Base-by-base conservation (phyloP, 2,329 filamentous ascomycete species). In the Diaporthe batatas region DNA sequence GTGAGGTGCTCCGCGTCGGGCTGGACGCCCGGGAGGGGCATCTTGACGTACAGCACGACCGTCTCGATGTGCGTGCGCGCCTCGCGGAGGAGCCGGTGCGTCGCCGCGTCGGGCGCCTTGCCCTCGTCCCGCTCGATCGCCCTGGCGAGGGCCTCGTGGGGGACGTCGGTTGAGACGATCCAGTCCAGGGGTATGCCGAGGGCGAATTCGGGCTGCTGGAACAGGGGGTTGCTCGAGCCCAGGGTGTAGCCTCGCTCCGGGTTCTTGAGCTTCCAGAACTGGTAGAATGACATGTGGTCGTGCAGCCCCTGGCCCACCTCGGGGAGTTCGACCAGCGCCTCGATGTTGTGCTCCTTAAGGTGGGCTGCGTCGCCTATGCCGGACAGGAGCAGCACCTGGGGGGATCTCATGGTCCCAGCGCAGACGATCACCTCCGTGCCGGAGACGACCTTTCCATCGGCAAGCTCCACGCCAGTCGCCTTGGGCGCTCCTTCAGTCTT, bases 221-320 rank as follows among this genome's bases (percentile, higher is more conserved):
- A 75, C 1, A 78, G 32, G 10, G 77, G 73, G 47, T 77, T 77
- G 25, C 3, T n/a, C 11, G 77, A 79, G 44, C 77, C 77, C 3
- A 78, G n/a, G 3, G 77, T 75, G 18, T 75, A 76, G 14, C 77
- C 77, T 36, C 74, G 69, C 1, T 76, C 76, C 1, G 76, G 76
- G 36, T 79, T 75, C 49, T 76, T 77, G n/a, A 79, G 44, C 44
- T 74, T 72, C 77, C 76, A 79, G 70, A 76, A 76, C 47, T 77
- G 72, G 25, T 75, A 72, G 29, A 79, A 39, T 11, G 21, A 93
- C 32, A 34, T 8, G 32, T 75, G 74, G 71, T 79, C 77, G 51
- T 77, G 76, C 21, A 81, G 72, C 69, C 81, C 81, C 62, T 76
- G 76, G 39, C 81, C 81, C 29, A 82, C 81, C 32, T 79, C 79